Percentiles rank a stretch among this genome's conserved stretches.
phyloP scores from a whole-genome alignment of 495 filamentous ascomycete genomes.

The Tuber melanosporum region DNA sequence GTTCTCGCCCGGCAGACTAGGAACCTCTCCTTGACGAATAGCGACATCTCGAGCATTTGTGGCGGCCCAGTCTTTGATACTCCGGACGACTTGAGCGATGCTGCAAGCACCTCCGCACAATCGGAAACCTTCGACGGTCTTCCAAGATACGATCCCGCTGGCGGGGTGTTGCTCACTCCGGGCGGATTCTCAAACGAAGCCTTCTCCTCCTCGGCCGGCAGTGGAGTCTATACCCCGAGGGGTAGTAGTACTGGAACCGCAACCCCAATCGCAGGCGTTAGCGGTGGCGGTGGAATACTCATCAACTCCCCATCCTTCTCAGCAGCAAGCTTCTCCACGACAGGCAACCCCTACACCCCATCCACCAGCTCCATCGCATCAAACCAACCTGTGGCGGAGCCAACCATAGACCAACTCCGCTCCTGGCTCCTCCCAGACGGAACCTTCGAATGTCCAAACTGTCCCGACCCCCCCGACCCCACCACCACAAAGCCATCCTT shows the following conservation, averaged over 20 bases:
- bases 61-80: slow-evolving; percentile 1
- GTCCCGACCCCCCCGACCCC: not conserved
- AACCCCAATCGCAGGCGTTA: not conserved
- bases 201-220: slow-evolving; percentile 11
- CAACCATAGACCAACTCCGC: not conserved
- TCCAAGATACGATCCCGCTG: not conserved
- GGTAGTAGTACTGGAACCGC: slow-evolving; percentile 1
- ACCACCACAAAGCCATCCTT: not conserved
- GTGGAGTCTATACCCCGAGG: slow-evolving; percentile 13
- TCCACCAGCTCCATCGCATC: not conserved
- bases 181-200: not conserved
- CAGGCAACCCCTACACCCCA: not conserved
- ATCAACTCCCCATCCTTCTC: not conserved
- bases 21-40: not conserved
- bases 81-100: slow-evolving; percentile 15
- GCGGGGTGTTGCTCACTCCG: slow-evolving; percentile 12
- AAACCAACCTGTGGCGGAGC: not conserved
- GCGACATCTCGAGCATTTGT: not conserved
- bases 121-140: not conserved
- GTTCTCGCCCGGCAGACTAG: slow-evolving; percentile 6
- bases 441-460: not conserved
- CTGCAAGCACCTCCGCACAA: slow-evolving; percentile 2
- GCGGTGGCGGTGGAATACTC: not conserved
- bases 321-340: not conserved
- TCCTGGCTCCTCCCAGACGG: not conserved